Percentiles rank a stretch among this genome's conserved stretches.
These are phyloP conservation scores for Arachnomyces sp. DNA, from an alignment of 2,329 filamentous ascomycete genomes.

Conservation along the genomic window DNA sequence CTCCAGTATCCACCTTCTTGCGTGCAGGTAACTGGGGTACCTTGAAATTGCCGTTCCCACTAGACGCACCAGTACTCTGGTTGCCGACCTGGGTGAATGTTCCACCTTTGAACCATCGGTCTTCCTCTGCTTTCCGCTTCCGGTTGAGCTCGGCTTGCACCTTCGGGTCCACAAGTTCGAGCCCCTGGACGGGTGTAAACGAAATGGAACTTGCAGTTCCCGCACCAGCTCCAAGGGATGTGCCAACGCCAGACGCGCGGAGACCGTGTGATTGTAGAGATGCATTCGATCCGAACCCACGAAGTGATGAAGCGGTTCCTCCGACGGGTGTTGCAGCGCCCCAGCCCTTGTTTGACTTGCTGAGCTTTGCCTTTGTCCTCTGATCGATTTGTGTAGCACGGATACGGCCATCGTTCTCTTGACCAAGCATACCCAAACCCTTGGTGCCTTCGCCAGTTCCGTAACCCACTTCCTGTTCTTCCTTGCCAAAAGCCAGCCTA, in stretches of 20 bases:
- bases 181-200: constrained; percentile 88
- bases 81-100: constrained; percentile 79
- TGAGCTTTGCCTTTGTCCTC: constrained; percentile 84
- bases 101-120: constrained; percentile 95
- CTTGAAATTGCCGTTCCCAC: constrained; percentile 63
- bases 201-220: constrained; percentile 81
- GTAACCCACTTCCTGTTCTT: constrained; percentile 89
- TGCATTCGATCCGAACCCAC: constrained; percentile 62
- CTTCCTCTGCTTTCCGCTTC: constrained; percentile 89
- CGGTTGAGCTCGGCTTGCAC: constrained; percentile 75
- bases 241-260: constrained; percentile 72
- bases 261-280: constrained; percentile 70
- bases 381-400: constrained; percentile 84
- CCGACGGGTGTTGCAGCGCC: constrained; percentile 55
- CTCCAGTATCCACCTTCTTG: constrained; percentile 64
- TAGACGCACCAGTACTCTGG: constrained; percentile 21
- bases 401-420: constrained; percentile 78
- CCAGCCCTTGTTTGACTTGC: constrained; percentile 95
- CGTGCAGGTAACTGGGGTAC: constrained; percentile 64
- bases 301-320: constrained; percentile 67
- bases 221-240: constrained; percentile 50
- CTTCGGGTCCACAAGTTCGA: constrained; percentile 93
- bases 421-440: constrained; percentile 92
- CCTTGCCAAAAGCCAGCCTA: constrained; percentile 88
- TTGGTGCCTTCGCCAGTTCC: constrained; percentile 75